These are phyloP conservation scores for Ceriops decandra DNA, from an alignment of 345 rosid species.

Conservation along the genomic window DNA sequence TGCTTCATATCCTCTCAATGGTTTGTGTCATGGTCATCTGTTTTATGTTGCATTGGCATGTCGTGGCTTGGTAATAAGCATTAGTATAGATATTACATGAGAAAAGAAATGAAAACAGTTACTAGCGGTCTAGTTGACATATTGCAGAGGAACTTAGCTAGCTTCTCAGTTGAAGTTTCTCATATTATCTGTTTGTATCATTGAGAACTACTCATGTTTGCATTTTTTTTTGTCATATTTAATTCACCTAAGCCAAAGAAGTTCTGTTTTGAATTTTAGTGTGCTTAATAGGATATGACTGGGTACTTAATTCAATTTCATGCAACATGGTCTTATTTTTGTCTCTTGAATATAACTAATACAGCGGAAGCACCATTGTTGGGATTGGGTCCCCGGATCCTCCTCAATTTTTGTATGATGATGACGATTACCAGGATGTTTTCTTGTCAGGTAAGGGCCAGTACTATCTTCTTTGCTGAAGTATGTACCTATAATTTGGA, in stretches of 20 bases:
- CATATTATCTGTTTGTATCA: too few relatives aligned
- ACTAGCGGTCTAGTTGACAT: too few relatives aligned
- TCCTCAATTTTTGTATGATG: conserved; percentile 76
- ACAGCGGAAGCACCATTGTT: conserved; percentile 92
- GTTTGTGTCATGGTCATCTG: background rate
- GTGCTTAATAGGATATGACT: background rate
- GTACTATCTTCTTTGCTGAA: background rate
- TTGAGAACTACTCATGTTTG: too few relatives aligned
- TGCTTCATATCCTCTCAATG: background rate
- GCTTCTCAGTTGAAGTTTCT: too few relatives aligned
- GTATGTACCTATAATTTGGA: background rate
- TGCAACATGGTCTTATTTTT: background rate
- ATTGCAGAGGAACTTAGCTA: too few relatives aligned
- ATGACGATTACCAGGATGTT: conserved; percentile 70
- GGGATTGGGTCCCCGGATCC: conserved; percentile 96
- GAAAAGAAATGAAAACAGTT: too few relatives aligned
- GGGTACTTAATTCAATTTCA: background rate
- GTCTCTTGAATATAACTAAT: conserved; percentile 17
- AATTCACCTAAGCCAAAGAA: background rate
- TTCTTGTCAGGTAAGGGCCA: conserved; percentile 70
- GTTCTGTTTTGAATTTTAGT: background rate
- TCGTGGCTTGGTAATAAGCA: too few relatives aligned
- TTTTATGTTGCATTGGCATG: too few relatives aligned
- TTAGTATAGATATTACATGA: too few relatives aligned
- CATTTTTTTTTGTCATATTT: background rate